Conservation (phyloP, 2,329 filamentous ascomycete species). For the Thyridium curvatum region DNA sequence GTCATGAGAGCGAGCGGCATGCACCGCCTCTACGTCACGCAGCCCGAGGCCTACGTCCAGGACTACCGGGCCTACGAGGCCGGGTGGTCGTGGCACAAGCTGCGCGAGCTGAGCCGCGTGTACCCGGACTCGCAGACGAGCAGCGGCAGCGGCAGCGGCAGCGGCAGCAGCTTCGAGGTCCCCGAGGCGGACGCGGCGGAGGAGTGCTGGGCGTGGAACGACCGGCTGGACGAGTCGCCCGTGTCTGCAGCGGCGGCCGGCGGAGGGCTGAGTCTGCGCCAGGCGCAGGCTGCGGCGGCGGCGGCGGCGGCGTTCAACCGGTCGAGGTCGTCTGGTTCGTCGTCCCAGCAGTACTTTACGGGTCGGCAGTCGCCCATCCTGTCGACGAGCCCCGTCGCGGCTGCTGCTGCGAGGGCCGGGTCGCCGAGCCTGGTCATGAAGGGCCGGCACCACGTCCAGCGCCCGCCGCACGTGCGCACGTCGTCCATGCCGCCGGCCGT, state of each 20-base stretch:
- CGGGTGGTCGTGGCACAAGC: slow-evolving; percentile 65
- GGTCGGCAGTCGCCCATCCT: slow-evolving; percentile 26
- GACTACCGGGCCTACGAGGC: slow-evolving; percentile 42
- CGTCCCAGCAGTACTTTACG: slow-evolving; percentile 32
- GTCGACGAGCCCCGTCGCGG: slow-evolving; percentile 25
- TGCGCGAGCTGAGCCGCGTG: slow-evolving; percentile 56
- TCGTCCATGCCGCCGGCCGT: slow-evolving; percentile 41
- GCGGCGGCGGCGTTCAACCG: slow-evolving; percentile 26
- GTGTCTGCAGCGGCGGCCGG: slow-evolving; percentile 17
- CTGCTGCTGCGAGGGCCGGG: slow-evolving; percentile 29
- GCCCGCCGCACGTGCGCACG: slow-evolving; percentile 44
- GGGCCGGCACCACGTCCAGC: slow-evolving; percentile 31
- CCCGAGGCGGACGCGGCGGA: slow-evolving; percentile 58
- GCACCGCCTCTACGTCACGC: slow-evolving; percentile 69
- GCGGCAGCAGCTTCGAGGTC: slow-evolving; percentile 32
- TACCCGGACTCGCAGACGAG: slow-evolving; percentile 34
- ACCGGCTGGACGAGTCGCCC: slow-evolving; percentile 54
- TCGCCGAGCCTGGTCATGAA: slow-evolving; percentile 27
- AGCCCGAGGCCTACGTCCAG: slow-evolving; percentile 69
- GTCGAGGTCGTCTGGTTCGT: slow-evolving; percentile 32
- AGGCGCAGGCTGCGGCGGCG: slow-evolving; percentile 24
- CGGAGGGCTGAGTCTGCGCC: slow-evolving; percentile 28
- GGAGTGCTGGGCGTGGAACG: slow-evolving; percentile 62
- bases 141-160: slow-evolving; percentile 27
- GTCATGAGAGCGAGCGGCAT: slow-evolving; percentile 63